These are phyloP conservation scores for Fermentozyma sake DNA, from an alignment of 1,139 yeast species.

Conservation along the genomic window DNA sequence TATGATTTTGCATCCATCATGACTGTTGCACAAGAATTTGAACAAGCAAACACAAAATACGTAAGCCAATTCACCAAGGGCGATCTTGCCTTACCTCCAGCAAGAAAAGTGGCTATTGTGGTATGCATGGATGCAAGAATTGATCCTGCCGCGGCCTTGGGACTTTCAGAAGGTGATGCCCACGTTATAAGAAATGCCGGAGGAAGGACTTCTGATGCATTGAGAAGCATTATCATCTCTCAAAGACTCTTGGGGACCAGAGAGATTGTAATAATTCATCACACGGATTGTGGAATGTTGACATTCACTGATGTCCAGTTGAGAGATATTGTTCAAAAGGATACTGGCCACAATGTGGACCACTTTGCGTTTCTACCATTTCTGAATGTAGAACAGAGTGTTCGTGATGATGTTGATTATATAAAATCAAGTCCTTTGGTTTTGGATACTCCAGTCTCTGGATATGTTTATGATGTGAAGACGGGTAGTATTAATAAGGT, in stretches of 20 bases:
- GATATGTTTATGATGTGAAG: conserved; percentile 36
- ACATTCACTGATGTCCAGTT: conserved; percentile 30
- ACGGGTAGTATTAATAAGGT: conserved; percentile 25
- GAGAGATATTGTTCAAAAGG: conserved; percentile 20
- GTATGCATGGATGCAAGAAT: conserved; percentile 45
- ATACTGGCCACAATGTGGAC: conserved; percentile 25
- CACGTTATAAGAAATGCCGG: conserved; percentile 46
- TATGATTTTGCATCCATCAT: no score
- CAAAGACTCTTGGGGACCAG: conserved; percentile 31
- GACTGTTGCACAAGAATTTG: conserved; percentile 23
- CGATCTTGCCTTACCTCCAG: conserved; percentile 32
- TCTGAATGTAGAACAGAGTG: conserved; percentile 27
- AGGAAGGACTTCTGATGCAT: conserved; percentile 38
- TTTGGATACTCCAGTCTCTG: conserved; percentile 29
- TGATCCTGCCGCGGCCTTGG: conserved; percentile 38
- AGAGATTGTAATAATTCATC: conserved; percentile 38
- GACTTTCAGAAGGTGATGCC: conserved; percentile 39
- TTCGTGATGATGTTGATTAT: conserved; percentile 29
- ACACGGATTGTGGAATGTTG: conserved; percentile 42
- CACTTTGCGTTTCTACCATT: conserved; percentile 32
- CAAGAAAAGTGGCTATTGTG: conserved; percentile 31
- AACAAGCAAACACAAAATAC: conserved; percentile 17
- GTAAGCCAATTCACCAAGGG: conserved; percentile 19
- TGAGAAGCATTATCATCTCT: conserved; percentile 36
- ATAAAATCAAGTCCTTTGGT: conserved; percentile 17